Percentiles rank a stretch among this genome's conserved stretches.
phyloP scores from a whole-genome alignment of 768 basidiomycete genomes.

The Sarcomyxa edulis region DNA sequence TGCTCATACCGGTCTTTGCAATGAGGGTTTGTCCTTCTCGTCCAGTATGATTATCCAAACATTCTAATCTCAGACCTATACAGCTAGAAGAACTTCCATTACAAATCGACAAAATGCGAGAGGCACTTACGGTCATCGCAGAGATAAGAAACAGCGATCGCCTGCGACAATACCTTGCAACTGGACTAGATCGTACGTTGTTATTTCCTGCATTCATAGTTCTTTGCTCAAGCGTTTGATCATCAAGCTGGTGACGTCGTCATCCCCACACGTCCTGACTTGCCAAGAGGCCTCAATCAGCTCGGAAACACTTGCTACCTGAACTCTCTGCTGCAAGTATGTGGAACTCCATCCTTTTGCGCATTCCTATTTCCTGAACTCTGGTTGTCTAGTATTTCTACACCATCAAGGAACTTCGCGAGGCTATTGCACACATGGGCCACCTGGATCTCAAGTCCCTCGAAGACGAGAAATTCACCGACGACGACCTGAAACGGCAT shows the following conservation, averaged over 20 bases:
- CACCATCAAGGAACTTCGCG: slow-evolving; percentile 87
- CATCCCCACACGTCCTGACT: slow-evolving; percentile 49
- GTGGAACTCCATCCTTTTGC: slow-evolving; percentile 6
- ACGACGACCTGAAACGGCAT: slow-evolving; percentile 77
- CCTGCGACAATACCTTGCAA: slow-evolving; percentile 56
- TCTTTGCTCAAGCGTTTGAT: slow-evolving; percentile 3
- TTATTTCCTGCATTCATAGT: not conserved
- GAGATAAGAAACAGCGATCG: slow-evolving; percentile 71
- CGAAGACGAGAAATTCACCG: slow-evolving; percentile 68
- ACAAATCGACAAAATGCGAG: slow-evolving; percentile 64
- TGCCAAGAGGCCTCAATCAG: slow-evolving; percentile 85
- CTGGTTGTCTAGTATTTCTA: slow-evolving; percentile 74
- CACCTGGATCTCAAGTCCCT: slow-evolving; percentile 47
- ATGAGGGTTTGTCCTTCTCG: slow-evolving; percentile 61
- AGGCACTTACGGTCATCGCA: slow-evolving; percentile 70
- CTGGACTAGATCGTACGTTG: slow-evolving; percentile 72
- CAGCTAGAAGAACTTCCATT: slow-evolving; percentile 70
- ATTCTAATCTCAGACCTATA: slow-evolving; percentile 1
- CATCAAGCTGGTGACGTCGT: slow-evolving; percentile 62
- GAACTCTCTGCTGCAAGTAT: slow-evolving; percentile 72
- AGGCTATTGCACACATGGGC: slow-evolving; percentile 60
- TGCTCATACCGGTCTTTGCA: slow-evolving; percentile 66
- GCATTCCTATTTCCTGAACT: not conserved
- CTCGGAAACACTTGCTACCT: slow-evolving; percentile 86
- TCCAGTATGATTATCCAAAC: not conserved